Base-by-base conservation (phyloP, 768 basidiomycete genomes). In the Amyloporia xantha region DNA sequence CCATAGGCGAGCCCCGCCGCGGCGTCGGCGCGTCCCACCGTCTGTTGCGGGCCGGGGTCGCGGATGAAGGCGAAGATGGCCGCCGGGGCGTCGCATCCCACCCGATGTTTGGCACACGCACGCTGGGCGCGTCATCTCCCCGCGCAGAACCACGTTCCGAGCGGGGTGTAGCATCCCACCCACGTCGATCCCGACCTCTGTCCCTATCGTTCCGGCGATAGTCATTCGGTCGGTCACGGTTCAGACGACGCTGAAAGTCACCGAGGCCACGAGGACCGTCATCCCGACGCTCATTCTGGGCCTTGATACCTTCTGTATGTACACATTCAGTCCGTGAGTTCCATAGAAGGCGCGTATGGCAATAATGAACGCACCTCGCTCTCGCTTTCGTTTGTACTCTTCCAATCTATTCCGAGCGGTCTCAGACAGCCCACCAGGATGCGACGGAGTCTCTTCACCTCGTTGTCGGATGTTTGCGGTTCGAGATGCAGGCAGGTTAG, bases 1-100 rank as follows among this genome's bases (percentile, higher is more conserved):
- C 86, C 5, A 83, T 81, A 54, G 85, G 88, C 0, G 72, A 78
- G 2, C 77, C 83, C 57, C 88, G 71, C 40, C 86, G 74, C 4
- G 90, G 90, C 0, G 90, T 92, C 1, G 87, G 87, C 5, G 90
- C 88, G 68, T 92, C 90, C 90, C 90, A 91, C 17, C 70, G 62
- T 33, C 75, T 68, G 42, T 75, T 64, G 7, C 54, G 49, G 4
- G 26, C 19, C 27, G 43, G 26, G 5, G 40, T 23, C 13, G 28
- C 12, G 26, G 50, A 30, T n/a, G n/a, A n/a, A 11, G 33, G 46
- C 1, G 57, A 58, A 4, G 44, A 41, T 2, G 52, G 41, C 68
- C 66, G 54, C 66, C 84, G 77, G 10, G 93, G 94, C 1, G 93
- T 98, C 6, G 94, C 87, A 46, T 96, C 94, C 94, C 94, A 98